Conservation (phyloP, 169 alveolate genomes). For the Cystoisospora suis region DNA sequence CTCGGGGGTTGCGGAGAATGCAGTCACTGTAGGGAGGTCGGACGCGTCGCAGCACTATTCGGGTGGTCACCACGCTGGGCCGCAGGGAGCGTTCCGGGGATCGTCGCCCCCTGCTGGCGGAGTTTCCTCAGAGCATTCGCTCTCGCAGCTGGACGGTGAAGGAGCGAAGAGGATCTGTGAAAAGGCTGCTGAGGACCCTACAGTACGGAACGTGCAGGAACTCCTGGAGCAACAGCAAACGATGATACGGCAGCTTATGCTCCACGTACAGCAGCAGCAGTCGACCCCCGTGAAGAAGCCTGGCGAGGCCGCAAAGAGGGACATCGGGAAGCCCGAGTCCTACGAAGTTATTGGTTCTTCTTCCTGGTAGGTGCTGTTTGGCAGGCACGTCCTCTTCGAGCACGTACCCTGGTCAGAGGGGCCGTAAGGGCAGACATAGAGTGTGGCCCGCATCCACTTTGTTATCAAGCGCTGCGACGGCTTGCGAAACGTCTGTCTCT, state of each 20-base stretch:
- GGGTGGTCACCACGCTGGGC: too few relatives aligned
- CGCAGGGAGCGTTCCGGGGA: too few relatives aligned
- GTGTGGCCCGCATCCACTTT: not conserved
- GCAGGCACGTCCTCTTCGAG: too few relatives aligned
- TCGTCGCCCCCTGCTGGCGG: too few relatives aligned
- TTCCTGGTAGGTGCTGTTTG: constrained; percentile 49
- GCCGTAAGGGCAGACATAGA: not conserved
- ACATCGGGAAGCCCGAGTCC: constrained; percentile 50
- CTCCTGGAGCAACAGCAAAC: not conserved
- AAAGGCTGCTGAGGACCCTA: too few relatives aligned
- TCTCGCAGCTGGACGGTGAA: too few relatives aligned
- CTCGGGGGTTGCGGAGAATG: too few relatives aligned
- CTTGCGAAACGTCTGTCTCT: not conserved
- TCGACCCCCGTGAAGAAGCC: not conserved
- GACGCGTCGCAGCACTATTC: too few relatives aligned
- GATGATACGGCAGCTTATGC: not conserved
- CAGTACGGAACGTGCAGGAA: constrained; percentile 28
- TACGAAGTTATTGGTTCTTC: constrained; percentile 40
- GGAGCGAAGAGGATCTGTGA: too few relatives aligned
- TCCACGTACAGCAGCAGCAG: constrained; percentile 8
- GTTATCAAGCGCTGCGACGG: not conserved
- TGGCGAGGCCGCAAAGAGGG: not conserved
- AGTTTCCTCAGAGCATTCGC: too few relatives aligned
- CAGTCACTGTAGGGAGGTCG: too few relatives aligned
- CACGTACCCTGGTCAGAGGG: too few relatives aligned